Percentiles rank a stretch among this genome's conserved stretches.
These are phyloP conservation scores for Cordyceps militaris DNA, from an alignment of 2,329 filamentous ascomycete genomes.

Conservation along the genomic window DNA sequence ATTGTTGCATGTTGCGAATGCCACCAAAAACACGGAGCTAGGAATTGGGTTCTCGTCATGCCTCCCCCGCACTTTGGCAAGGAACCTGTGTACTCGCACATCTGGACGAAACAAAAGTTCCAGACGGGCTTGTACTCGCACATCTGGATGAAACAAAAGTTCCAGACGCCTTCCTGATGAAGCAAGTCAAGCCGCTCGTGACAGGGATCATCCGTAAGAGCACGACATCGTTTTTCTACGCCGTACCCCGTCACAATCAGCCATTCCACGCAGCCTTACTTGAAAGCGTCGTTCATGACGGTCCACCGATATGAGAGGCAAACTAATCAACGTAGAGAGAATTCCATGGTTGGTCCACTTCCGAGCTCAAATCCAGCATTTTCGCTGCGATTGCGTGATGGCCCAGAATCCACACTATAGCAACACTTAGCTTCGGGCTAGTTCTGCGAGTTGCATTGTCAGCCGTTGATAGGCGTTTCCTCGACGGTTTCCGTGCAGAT, in stretches of 20 bases:
- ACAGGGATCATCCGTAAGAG: background rate
- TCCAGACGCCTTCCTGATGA: background rate
- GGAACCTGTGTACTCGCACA: too few relatives aligned
- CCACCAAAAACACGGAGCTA: background rate
- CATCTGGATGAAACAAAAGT: background rate
- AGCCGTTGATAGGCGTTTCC: background rate
- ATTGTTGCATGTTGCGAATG: too few relatives aligned
- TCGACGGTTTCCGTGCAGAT: background rate
- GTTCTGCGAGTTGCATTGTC: background rate
- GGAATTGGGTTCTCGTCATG: too few relatives aligned
- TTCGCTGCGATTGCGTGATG: slow-evolving; percentile 6
- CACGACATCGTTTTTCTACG: slow-evolving; percentile 1
- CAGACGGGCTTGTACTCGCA: too few relatives aligned
- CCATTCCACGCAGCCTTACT: background rate
- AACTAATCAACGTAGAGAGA: background rate
- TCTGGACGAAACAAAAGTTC: too few relatives aligned
- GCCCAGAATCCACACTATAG: background rate
- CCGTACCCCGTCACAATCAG: background rate
- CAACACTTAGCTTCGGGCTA: background rate
- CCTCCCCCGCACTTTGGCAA: too few relatives aligned
- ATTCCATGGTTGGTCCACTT: background rate
- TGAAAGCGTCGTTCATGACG: background rate
- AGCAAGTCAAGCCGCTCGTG: background rate
- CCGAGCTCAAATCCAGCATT: background rate
- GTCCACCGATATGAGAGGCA: background rate